Percentiles rank a stretch among this genome's conserved stretches.
Evolutionary conservation across 169 alveolate genomes (phyloP).

Genomic region (Fabrea salina): DNA sequence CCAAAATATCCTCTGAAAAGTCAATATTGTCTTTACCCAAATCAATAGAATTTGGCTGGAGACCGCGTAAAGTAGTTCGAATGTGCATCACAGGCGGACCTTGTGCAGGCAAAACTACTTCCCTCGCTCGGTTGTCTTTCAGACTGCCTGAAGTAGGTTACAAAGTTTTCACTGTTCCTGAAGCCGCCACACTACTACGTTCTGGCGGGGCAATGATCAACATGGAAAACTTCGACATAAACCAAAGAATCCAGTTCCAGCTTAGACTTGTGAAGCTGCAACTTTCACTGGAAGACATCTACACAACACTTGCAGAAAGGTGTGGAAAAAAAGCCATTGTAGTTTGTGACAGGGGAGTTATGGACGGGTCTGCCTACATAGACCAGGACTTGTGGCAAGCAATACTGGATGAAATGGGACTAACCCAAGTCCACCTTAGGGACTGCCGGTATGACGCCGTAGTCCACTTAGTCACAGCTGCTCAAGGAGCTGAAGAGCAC

Average conservation of each 20-base stretch:
- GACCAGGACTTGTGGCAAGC: slow-evolving; percentile 53
- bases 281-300: slow-evolving; percentile 59
- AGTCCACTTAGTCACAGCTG: slow-evolving; percentile 72
- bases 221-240: background rate
- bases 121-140: slow-evolving; percentile 47
- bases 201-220: slow-evolving; percentile 71
- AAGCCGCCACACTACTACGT: slow-evolving; percentile 72
- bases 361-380: slow-evolving; percentile 69
- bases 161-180: slow-evolving; percentile 72
- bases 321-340: slow-evolving; percentile 44
- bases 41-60: background rate
- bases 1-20: background rate
- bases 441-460: slow-evolving; percentile 72
- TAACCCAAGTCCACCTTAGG: slow-evolving; percentile 56
- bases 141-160: slow-evolving; percentile 62
- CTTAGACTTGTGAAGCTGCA: slow-evolving; percentile 52
- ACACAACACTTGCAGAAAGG: slow-evolving; percentile 44
- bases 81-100: slow-evolving; percentile 78
- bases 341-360: slow-evolving; percentile 69
- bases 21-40: slow-evolving; percentile 7
- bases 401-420: slow-evolving; percentile 56
- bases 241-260: slow-evolving; percentile 38
- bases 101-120: slow-evolving; percentile 77
- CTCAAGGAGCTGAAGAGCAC: slow-evolving; percentile 64
- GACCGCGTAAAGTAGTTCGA: background rate